phyloP scores from a whole-genome alignment of 2,329 filamentous ascomycete genomes.

The Fusarium sp. region DNA sequence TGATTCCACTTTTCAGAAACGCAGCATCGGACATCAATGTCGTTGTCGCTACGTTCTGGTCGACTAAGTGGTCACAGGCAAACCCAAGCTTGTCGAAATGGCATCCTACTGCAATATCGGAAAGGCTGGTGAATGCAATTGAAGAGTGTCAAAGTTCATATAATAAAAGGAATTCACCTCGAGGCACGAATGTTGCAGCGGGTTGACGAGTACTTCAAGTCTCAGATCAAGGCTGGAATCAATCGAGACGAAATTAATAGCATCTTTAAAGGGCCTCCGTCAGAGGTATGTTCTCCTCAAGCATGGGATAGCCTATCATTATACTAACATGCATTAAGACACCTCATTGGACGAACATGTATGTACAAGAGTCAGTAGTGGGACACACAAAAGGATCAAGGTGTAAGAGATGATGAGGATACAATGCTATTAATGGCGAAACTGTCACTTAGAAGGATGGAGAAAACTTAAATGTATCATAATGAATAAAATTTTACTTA shows the following conservation, averaged over 20 bases:
- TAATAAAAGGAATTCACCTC: too few species aligned
- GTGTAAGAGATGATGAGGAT: too few species aligned
- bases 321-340: not conserved
- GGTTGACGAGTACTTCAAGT: rapidly evolving
- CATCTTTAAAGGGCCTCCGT: too few species aligned
- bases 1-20: too few species aligned
- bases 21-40: rapidly evolving
- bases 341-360: too few species aligned
- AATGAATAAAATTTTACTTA: constrained; percentile 1
- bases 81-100: too few species aligned
- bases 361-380: not conserved
- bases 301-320: not conserved
- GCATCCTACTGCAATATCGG: not conserved
- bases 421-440: too few species aligned
- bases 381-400: rapidly evolving
- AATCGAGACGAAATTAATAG: too few species aligned
- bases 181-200: not conserved
- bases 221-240: not conserved
- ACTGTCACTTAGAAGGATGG: not conserved
- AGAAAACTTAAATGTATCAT: not conserved
- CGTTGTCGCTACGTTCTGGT: too few species aligned
- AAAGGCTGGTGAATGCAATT: not conserved
- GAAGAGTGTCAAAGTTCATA: not conserved
- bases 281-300: not conserved
- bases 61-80: rapidly evolving